These are phyloP conservation scores for Leersia perrieri DNA, from an alignment of 176 grass and related monocot species.

Conservation along the genomic window DNA sequence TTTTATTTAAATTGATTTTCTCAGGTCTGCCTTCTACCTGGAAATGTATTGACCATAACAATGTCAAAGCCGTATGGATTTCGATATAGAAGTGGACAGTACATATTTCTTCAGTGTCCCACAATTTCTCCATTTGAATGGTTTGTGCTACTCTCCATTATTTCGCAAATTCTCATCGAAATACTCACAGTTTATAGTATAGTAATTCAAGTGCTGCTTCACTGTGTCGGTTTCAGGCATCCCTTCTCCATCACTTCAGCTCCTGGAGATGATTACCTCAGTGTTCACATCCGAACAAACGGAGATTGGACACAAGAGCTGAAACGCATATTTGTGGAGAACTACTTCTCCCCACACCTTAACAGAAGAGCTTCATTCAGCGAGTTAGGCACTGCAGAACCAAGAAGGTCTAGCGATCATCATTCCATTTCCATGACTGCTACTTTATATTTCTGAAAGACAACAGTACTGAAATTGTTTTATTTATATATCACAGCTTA, in stretches of 20 bases:
- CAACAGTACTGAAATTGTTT: constrained; percentile 23
- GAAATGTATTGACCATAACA: constrained; percentile 90
- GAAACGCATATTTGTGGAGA: constrained; percentile 84
- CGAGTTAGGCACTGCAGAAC: constrained; percentile 53
- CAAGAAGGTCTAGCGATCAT: constrained; percentile 56
- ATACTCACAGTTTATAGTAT: background rate
- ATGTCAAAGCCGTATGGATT: constrained; percentile 99
- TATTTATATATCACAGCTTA: constrained; percentile 45
- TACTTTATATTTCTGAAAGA: background rate
- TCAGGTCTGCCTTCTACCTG: constrained; percentile 85
- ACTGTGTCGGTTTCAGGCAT: constrained; percentile 56
- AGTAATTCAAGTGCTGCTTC: constrained; percentile 21
- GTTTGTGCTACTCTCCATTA: constrained; percentile 24
- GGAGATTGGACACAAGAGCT: constrained; percentile 99
- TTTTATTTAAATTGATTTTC: constrained; percentile 24
- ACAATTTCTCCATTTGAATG: constrained; percentile 96
- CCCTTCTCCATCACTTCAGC: constrained; percentile 99
- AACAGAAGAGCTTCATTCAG: constrained; percentile 69
- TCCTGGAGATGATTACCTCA: constrained; percentile 90
- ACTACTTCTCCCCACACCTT: constrained; percentile 63
- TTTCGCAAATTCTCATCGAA: background rate
- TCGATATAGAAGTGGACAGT: constrained; percentile 96
- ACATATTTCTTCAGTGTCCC: constrained; percentile 97
- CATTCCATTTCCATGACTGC: background rate
- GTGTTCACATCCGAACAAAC: constrained; percentile 88